Conservation (phyloP, 2,329 filamentous ascomycete genomes). For the Trichoderma guizhouense region DNA sequence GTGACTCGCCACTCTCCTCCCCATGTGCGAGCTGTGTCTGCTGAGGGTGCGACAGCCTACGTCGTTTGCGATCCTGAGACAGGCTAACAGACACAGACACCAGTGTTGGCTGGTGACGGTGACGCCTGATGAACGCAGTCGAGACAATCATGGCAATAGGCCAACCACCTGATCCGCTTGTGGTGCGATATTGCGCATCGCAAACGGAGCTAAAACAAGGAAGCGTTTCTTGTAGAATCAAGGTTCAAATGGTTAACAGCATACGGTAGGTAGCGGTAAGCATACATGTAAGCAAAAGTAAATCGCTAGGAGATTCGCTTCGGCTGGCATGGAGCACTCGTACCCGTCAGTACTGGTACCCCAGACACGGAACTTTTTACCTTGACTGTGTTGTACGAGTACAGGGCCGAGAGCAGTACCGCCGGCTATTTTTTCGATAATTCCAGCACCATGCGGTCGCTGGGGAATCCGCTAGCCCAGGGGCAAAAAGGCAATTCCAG, state of each 20-base stretch:
- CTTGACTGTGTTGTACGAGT: background rate
- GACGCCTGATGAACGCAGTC: background rate
- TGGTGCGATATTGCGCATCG: background rate
- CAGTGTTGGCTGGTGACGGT: background rate
- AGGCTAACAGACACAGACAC: background rate
- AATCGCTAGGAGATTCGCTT: background rate
- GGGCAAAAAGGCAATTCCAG: slow-evolving; percentile 11
- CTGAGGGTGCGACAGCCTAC: background rate
- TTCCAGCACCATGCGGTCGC: background rate
- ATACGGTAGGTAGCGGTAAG: background rate
- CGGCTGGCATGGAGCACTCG: background rate
- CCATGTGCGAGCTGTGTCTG: background rate
- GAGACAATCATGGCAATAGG: background rate
- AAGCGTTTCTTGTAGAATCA: background rate
- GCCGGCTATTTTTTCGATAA: background rate
- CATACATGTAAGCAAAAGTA: background rate
- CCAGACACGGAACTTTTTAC: background rate
- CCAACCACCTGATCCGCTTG: background rate
- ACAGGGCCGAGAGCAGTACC: background rate
- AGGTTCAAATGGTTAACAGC: background rate
- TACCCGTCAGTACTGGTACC: background rate
- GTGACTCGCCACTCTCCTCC: background rate
- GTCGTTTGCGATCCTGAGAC: background rate
- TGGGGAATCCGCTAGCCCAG: background rate
- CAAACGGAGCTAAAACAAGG: background rate